phyloP scores from a whole-genome alignment of 345 rosid genomes.

The Heritiera littoralis region DNA sequence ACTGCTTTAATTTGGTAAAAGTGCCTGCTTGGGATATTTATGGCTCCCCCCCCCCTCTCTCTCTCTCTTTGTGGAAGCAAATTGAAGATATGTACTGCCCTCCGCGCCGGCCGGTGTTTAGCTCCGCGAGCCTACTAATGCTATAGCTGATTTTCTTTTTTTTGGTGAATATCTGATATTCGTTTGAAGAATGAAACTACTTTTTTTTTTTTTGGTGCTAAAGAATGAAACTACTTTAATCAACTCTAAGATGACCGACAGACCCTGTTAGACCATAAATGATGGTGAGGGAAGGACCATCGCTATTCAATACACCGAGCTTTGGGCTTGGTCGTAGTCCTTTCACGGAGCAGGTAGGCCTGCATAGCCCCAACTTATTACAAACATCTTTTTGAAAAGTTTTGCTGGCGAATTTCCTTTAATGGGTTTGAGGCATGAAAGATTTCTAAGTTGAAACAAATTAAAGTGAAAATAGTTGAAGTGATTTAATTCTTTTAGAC shows the following conservation, averaged over 20 bases:
- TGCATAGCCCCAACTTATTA: not conserved
- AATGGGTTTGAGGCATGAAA: not conserved
- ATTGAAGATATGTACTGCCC: no score
- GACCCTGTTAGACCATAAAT: not conserved
- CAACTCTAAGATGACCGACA: not conserved
- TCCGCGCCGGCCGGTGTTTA: no score
- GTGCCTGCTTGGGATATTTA: no score
- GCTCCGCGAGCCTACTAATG: no score
- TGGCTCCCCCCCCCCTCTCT: no score
- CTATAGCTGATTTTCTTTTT: no score
- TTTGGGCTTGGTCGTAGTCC: not conserved
- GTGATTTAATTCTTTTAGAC: constrained; percentile 5
- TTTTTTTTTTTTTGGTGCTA: no score
- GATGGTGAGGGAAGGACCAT: not conserved
- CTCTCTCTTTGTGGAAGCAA: no score
- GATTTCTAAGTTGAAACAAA: not conserved
- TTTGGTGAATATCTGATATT: no score
- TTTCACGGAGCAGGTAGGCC: not conserved
- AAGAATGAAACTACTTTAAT: no score
- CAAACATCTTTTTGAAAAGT: not conserved
- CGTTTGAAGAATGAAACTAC: no score
- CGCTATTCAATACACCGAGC: not conserved
- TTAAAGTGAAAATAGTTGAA: constrained; percentile 18
- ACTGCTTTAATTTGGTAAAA: no score
- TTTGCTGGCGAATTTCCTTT: not conserved